These are phyloP conservation scores for Fragaria nilgerrensis DNA, from an alignment of 306 rosid species.

Conservation along the genomic window DNA sequence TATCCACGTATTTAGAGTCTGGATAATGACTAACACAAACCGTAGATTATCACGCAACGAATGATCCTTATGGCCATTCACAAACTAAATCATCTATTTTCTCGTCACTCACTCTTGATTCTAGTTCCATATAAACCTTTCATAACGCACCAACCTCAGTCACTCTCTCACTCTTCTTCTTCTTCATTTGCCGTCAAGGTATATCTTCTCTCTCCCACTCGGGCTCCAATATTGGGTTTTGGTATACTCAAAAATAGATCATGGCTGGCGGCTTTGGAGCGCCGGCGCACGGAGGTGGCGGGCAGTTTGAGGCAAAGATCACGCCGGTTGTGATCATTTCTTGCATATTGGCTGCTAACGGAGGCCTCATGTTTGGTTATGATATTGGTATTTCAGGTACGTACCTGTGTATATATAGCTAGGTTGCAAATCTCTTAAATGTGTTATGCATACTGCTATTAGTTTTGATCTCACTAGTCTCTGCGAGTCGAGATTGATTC, in stretches of 20 bases:
- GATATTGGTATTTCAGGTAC: slow-evolving; percentile 62
- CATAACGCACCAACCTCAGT: neutral
- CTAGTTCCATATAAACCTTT: neutral
- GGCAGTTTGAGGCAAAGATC: slow-evolving; percentile 42
- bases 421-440: neutral
- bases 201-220: neutral
- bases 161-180: neutral
- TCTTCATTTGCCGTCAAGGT: neutral
- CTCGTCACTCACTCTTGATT: neutral
- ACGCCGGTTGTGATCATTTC: slow-evolving; percentile 40
- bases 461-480: neutral
- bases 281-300: neutral
- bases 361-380: slow-evolving; percentile 72
- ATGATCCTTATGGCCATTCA: neutral
- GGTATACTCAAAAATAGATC: neutral
- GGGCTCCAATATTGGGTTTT: neutral
- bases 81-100: neutral
- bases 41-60: neutral
- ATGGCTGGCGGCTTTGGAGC: slow-evolving; percentile 34
- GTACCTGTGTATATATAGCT: too few relatives aligned
- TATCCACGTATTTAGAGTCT: neutral
- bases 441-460: neutral
- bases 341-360: slow-evolving; percentile 49
- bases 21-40: neutral
- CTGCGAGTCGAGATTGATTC: neutral